phyloP scores from a whole-genome alignment of 371 early-diverging fungal genomes.

The Lichtheimia hyalospora region DNA sequence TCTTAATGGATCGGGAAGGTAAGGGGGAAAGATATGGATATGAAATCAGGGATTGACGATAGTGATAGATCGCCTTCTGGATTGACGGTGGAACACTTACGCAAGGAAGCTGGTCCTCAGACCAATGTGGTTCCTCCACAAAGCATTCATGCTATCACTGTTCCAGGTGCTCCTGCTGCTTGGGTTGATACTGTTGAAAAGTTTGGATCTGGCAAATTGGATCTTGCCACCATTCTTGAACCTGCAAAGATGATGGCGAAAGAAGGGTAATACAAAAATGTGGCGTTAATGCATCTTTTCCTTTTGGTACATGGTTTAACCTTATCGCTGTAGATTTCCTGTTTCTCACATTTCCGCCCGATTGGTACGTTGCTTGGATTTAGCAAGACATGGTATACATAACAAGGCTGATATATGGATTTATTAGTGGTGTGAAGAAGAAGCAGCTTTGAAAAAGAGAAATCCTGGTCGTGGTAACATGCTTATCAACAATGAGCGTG shows the following conservation, averaged over 20 bases:
- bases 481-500: conserved; percentile 56
- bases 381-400: neutral
- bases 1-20: conserved; percentile 79
- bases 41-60: neutral
- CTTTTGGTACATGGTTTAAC: too few relatives aligned
- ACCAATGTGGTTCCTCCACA: conserved; percentile 40
- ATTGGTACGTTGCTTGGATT: conserved; percentile 10
- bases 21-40: conserved; percentile 1
- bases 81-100: conserved; percentile 53
- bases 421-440: conserved; percentile 59
- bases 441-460: conserved; percentile 33
- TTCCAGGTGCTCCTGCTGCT: conserved; percentile 86
- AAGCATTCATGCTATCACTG: conserved; percentile 67
- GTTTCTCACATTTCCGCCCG: conserved; percentile 36
- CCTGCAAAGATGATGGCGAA: conserved; percentile 77
- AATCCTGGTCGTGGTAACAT: conserved; percentile 54
- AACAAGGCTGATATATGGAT: neutral
- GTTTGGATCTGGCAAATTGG: conserved; percentile 75
- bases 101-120: conserved; percentile 23
- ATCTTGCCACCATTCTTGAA: conserved; percentile 56
- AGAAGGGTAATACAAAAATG: conserved; percentile 51
- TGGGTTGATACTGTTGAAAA: conserved; percentile 69
- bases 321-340: conserved; percentile 29
- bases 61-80: conserved; percentile 59
- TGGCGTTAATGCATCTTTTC: neutral